Evolutionary conservation across 495 filamentous ascomycete species (phyloP).

Genomic region (Rostrohypoxylon terebratum): DNA sequence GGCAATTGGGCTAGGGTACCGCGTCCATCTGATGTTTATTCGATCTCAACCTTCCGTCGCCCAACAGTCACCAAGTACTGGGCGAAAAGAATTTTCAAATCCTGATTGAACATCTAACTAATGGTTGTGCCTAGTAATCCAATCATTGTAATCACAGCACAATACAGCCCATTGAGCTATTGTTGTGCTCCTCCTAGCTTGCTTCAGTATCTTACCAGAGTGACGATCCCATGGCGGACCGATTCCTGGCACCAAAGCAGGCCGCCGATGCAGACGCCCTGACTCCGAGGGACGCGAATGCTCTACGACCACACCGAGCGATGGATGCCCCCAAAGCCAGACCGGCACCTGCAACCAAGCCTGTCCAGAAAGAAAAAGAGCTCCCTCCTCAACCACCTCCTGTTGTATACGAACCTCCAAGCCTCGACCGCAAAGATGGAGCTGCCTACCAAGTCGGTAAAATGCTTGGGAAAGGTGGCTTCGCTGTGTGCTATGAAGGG

Average conservation of each 20-base stretch:
- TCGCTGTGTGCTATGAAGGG: conserved; percentile 90
- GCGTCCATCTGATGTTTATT: conserved; percentile 1
- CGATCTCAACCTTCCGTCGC: neutral
- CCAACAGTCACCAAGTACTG: neutral
- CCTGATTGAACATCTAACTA: neutral
- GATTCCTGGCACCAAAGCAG: conserved; percentile 54
- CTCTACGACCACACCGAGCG: conserved; percentile 56
- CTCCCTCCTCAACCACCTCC: conserved; percentile 82
- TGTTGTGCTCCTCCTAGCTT: conserved; percentile 22
- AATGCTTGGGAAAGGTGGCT: conserved; percentile 91
- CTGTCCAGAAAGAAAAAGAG: conserved; percentile 69
- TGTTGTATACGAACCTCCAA: conserved; percentile 77
- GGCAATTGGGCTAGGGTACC: neutral
- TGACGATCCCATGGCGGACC: conserved; percentile 45
- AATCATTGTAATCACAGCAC: conserved; percentile 17
- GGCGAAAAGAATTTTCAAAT: neutral
- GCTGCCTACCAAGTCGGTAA: conserved; percentile 85
- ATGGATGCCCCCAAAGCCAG: conserved; percentile 66
- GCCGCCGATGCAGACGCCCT: conserved; percentile 72
- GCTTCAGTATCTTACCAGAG: conserved; percentile 19
- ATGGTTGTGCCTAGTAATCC: conserved; percentile 16
- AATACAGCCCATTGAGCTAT: conserved; percentile 16
- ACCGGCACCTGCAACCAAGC: conserved; percentile 64
- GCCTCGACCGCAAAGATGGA: conserved; percentile 70
- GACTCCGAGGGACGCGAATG: conserved; percentile 78